Conservation (phyloP, 2,329 filamentous ascomycete genomes). For the Neocatenulostroma microsporum region DNA sequence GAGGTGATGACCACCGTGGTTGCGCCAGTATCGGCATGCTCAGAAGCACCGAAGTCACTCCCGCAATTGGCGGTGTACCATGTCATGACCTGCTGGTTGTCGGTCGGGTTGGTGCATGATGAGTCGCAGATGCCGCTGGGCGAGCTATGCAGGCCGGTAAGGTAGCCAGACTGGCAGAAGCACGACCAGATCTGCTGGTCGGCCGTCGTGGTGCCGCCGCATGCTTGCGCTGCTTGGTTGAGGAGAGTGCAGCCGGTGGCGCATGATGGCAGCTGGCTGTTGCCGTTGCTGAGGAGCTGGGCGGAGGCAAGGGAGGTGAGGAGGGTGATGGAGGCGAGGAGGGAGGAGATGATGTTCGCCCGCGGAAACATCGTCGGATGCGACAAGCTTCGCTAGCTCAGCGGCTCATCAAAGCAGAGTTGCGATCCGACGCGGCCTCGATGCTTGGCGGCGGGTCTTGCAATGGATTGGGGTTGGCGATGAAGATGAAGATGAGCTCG, state of each 20-base stretch:
- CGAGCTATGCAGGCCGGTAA: constrained; percentile 52
- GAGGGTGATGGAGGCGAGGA: constrained; percentile 8
- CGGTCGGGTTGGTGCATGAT: constrained; percentile 37
- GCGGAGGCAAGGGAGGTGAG: constrained; percentile 15
- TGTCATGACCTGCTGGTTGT: constrained; percentile 51
- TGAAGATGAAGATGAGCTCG: no score
- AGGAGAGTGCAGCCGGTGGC: constrained; percentile 29
- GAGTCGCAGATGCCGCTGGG: constrained; percentile 49
- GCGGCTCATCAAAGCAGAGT: no score
- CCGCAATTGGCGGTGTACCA: constrained; percentile 66
- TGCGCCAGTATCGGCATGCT: constrained; percentile 17
- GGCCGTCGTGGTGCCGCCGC: constrained; percentile 47
- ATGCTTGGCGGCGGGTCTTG: no score
- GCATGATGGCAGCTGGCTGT: constrained; percentile 30
- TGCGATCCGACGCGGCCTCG: no score
- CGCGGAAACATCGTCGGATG: no score
- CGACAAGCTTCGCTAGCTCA: no score
- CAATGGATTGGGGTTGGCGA: no score
- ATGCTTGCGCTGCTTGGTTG: constrained; percentile 60
- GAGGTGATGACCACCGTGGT: neutral
- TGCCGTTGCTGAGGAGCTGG: constrained; percentile 27
- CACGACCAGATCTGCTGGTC: constrained; percentile 54
- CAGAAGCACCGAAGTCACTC: constrained; percentile 34
- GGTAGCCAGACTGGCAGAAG: constrained; percentile 60
- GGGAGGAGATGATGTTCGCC: constrained; percentile 1